A percentile compares a stretch with the other conserved stretches of the same genome.
phyloP scores from a whole-genome alignment of 495 filamentous ascomycete species.

The Xylaria cubensis region DNA sequence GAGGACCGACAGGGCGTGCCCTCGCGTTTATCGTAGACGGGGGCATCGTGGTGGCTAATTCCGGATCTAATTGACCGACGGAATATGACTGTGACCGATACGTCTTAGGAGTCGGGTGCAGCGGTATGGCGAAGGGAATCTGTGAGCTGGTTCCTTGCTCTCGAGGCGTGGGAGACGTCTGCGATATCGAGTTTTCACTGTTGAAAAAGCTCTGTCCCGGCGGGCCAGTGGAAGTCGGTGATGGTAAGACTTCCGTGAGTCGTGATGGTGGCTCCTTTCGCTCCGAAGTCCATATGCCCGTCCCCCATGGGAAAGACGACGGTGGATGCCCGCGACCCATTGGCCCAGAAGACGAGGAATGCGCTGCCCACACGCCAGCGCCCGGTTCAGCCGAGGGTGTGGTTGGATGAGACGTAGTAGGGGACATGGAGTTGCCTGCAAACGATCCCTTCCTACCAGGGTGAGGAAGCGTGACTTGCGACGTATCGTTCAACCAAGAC shows the following conservation, averaged over 20 bases:
- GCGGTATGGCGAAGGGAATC: conserved; percentile 87
- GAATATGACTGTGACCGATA: conserved; percentile 98
- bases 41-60: conserved; percentile 58
- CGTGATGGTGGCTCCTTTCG: conserved; percentile 77
- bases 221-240: conserved; percentile 72
- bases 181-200: conserved; percentile 45
- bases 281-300: conserved; percentile 78
- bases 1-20: conserved; percentile 60
- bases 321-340: conserved; percentile 66
- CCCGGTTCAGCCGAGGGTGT: conserved; percentile 70
- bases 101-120: conserved; percentile 89
- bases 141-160: conserved; percentile 61
- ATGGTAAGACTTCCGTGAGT: conserved; percentile 76
- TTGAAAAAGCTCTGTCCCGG: conserved; percentile 53
- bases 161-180: conserved; percentile 51
- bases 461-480: conserved; percentile 47
- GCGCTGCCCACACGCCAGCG: conserved; percentile 64
- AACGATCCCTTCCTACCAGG: conserved; percentile 64
- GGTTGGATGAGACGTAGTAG: conserved; percentile 75
- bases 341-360: conserved; percentile 52
- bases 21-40: conserved; percentile 56
- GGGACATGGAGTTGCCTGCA: conserved; percentile 71
- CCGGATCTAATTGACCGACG: conserved; percentile 86
- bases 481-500: conserved; percentile 68
- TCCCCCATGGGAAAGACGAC: conserved; percentile 73